These are phyloP conservation scores for Paracorniculantispora psalliotae DNA, from an alignment of 2,329 filamentous ascomycete genomes.

Conservation along the genomic window DNA sequence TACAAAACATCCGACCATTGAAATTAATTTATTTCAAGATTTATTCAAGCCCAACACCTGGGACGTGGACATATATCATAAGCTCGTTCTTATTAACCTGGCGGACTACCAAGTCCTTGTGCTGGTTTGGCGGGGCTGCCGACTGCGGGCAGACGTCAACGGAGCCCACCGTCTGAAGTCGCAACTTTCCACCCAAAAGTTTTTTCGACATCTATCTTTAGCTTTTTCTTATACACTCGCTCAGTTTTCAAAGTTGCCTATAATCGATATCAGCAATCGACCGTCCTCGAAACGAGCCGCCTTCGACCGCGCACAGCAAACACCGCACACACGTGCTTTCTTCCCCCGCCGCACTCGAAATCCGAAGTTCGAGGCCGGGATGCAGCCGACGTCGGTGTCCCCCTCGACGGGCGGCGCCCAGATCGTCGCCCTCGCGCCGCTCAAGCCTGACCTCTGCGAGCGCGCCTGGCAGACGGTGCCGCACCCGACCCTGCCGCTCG, in stretches of 20 bases:
- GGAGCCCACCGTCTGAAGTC: background rate
- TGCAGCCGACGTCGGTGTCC: constrained; percentile 16
- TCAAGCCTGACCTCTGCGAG: constrained; percentile 55
- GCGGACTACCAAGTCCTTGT: no score
- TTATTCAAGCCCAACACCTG: no score
- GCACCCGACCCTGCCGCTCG: constrained; percentile 79
- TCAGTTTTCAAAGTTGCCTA: background rate
- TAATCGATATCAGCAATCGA: background rate
- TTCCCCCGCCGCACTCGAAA: background rate
- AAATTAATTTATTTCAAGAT: no score
- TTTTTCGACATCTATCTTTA: background rate
- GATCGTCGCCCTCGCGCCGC: constrained; percentile 43
- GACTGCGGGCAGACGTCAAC: background rate
- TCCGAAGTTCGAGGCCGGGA: background rate
- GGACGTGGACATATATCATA: no score
- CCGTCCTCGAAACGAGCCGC: background rate
- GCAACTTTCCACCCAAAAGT: background rate
- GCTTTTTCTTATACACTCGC: background rate
- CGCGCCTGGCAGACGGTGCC: constrained; percentile 83
- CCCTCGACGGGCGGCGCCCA: constrained; percentile 17
- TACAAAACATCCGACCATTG: no score
- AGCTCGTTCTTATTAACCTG: no score
- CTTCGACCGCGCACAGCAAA: background rate
- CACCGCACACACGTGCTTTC: background rate
- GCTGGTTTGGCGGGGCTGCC: constrained; percentile 2